Base-by-base conservation (phyloP, 106 monocot species). In the Platanthera zijinensis region DNA sequence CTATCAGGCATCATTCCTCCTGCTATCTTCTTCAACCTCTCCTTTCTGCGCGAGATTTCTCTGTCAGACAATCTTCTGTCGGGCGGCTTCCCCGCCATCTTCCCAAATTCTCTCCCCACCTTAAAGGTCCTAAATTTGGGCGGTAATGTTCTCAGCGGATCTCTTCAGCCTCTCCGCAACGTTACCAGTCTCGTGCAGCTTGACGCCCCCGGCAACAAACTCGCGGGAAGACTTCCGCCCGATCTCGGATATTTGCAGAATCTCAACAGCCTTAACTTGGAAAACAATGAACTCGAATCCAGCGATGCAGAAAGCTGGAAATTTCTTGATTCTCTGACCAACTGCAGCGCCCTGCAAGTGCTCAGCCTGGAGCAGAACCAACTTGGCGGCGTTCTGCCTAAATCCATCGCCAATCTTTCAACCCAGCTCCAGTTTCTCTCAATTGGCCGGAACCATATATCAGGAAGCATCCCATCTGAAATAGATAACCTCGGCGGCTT, bases 1-100 rank as follows among this genome's bases (percentile, higher is more conserved):
- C 68, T 82, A 5, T 59, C 69, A 10, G 86, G 86, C 5, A 39
- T 18, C 50, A 75, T 86, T 50, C 86, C 86, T 7, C 51, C 80
- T 21, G 17, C 76, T 8, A 2, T 86, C 2, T 80, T 77, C 39
- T 80, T 77, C 39, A 74, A 74, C 22, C 50, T 74, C 5, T 49
- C 74, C 48, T 57, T 49, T 6, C 80, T 83, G 12, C n/a, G 51
- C 51, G 11, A 6, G 25, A 52, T 80, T 6, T 50, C 52, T 22
- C 15, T 86, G 25, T 54, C 79, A 13, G 9, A 74, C 4, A 86
- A 82, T 46, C 22, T 49, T 5, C 72, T 86, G 7, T 50, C 63
- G 56, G 86, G 86, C 13, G 51, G 6, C 49, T 71, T 86, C 19
- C 78, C 83, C 4, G 48, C 25, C 47, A 72, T 57, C 14, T 49